phyloP scores from a whole-genome alignment of 768 basidiomycete species.

The Rickenella mellea region DNA sequence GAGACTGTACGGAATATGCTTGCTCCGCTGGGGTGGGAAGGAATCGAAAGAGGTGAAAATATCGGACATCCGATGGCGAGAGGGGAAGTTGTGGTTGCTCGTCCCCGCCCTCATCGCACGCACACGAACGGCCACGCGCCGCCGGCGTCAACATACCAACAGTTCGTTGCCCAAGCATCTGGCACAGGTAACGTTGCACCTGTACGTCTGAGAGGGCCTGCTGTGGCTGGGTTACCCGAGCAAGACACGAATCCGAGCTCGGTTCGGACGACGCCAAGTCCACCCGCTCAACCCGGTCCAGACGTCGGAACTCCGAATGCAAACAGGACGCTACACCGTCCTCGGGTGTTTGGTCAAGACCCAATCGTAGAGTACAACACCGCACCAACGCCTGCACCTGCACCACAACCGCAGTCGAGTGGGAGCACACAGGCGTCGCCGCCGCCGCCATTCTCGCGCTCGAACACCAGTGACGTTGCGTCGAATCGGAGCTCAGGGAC shows the following conservation, averaged over 20 bases:
- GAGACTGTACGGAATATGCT: slow-evolving; percentile 37
- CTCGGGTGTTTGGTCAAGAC: slow-evolving; percentile 34
- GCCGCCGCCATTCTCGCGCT: background rate
- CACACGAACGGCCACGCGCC: too few species aligned
- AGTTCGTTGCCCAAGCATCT: too few species aligned
- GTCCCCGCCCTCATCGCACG: too few species aligned
- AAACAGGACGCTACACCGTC: slow-evolving; percentile 22
- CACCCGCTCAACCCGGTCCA: slow-evolving; percentile 22
- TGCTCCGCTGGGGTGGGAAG: too few species aligned
- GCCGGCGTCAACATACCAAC: too few species aligned
- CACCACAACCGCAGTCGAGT: background rate
- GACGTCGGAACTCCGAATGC: slow-evolving; percentile 27
- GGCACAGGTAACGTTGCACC: too few species aligned
- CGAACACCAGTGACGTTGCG: slow-evolving; percentile 37
- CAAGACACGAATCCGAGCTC: slow-evolving; percentile 12
- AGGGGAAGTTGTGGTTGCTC: too few species aligned
- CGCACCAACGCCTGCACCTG: slow-evolving; percentile 44
- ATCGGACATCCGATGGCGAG: too few species aligned
- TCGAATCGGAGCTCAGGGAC: slow-evolving; percentile 45
- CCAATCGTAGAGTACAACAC: slow-evolving; percentile 49
- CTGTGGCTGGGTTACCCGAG: background rate
- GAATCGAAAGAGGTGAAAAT: too few species aligned
- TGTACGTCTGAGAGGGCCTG: too few species aligned
- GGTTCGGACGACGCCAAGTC: slow-evolving; percentile 17
- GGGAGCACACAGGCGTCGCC: background rate